Conservation (phyloP, 225 moss, liverwort and hornwort genomes). For the Lunularia cruciata region DNA sequence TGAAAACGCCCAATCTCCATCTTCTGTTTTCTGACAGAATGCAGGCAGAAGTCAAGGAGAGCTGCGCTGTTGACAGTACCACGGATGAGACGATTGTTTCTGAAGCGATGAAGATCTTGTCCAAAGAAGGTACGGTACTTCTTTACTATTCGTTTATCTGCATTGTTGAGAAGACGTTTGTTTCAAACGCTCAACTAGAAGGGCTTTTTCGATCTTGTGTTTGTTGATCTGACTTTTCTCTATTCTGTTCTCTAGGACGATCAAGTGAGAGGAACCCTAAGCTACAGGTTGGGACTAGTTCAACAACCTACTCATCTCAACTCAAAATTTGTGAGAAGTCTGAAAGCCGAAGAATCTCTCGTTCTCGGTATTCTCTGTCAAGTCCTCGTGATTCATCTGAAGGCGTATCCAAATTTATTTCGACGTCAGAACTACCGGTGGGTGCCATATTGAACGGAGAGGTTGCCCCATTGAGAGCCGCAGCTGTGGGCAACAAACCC, state of each 20-base stretch:
- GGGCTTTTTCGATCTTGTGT: neutral
- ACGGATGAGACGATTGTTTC: neutral
- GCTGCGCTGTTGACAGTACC: neutral
- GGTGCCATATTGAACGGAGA: slow-evolving; percentile 1
- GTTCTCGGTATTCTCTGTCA: slow-evolving; percentile 9
- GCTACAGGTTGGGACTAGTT: neutral
- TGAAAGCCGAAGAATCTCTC: neutral
- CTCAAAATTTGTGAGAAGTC: neutral
- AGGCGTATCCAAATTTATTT: neutral
- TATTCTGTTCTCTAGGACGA: neutral
- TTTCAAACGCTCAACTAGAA: too few species aligned
- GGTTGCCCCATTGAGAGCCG: neutral
- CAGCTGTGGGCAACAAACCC: neutral
- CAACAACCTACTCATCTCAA: neutral
- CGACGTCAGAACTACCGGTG: neutral
- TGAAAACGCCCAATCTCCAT: too few species aligned
- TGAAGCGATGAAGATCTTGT: neutral
- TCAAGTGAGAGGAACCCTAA: neutral
- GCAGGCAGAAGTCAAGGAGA: slow-evolving; percentile 20
- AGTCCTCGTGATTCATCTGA: slow-evolving; percentile 5
- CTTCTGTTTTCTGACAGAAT: too few species aligned
- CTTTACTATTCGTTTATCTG: too few species aligned
- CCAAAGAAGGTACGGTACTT: too few species aligned
- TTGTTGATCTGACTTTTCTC: neutral
- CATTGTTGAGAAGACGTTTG: too few species aligned